A percentile compares a stretch with the other conserved stretches of the same genome.
These are phyloP conservation scores for Cyclotella sp. DNA, from an alignment of 108 stramenopile genomes.

Conservation along the genomic window DNA sequence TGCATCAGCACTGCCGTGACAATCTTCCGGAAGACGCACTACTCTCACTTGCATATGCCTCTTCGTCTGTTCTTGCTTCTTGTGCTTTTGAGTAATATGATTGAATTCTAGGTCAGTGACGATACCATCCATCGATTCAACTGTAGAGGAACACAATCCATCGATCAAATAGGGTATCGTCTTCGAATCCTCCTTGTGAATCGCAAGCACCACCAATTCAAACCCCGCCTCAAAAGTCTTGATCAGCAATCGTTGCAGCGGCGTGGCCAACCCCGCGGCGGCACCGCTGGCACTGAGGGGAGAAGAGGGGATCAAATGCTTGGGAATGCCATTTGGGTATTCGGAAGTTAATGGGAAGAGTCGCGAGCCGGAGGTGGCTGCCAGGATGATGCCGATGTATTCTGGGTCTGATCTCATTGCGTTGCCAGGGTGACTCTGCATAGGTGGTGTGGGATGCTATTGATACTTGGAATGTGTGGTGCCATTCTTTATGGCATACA, in stretches of 20 bases:
- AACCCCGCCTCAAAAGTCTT: conserved; percentile 37
- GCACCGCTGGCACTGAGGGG: conserved; percentile 29
- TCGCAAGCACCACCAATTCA: conserved; percentile 58
- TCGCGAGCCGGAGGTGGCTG: conserved; percentile 69
- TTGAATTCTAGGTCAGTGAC: conserved; percentile 13
- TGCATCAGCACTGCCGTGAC: conserved; percentile 77
- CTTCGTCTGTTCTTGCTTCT: background rate
- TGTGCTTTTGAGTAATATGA: background rate
- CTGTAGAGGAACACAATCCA: conserved; percentile 1
- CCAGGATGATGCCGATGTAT: conserved; percentile 68
- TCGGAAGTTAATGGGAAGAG: conserved; percentile 77
- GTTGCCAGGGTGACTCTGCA: too few species aligned
- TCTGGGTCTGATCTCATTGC: background rate
- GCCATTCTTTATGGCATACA: too few species aligned
- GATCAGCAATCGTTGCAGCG: conserved; percentile 56
- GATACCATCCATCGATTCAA: background rate
- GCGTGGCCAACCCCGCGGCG: conserved; percentile 25
- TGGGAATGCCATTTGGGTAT: conserved; percentile 52
- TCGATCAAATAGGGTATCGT: conserved; percentile 56
- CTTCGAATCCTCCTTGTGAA: conserved; percentile 56
- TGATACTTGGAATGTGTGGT: too few species aligned
- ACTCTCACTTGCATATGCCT: conserved; percentile 45
- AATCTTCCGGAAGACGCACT: conserved; percentile 57
- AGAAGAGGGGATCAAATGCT: conserved; percentile 69
- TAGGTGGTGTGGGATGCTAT: too few species aligned